These are phyloP conservation scores for Mytilinidion resinicola DNA, from an alignment of 495 filamentous ascomycete genomes.

Conservation along the genomic window DNA sequence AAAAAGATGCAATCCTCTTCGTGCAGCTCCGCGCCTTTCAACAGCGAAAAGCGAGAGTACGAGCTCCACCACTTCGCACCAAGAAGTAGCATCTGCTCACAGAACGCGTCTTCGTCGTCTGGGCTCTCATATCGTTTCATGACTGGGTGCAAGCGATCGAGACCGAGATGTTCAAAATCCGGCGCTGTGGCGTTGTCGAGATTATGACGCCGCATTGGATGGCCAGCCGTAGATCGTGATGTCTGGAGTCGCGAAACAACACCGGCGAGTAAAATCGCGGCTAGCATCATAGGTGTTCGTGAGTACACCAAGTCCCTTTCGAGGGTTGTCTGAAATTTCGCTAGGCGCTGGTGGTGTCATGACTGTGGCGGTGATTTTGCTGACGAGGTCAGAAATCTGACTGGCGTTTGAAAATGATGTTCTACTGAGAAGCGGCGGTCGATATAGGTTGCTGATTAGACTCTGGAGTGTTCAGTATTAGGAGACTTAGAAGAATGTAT, in stretches of 20 bases:
- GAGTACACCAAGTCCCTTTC: too few relatives aligned
- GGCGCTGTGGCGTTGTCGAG: constrained; percentile 10
- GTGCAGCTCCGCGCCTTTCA: constrained; percentile 6
- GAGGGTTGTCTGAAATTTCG: too few relatives aligned
- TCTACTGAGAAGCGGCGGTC: too few relatives aligned
- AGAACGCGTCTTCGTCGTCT: constrained; percentile 23
- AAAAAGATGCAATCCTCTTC: background rate
- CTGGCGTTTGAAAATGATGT: too few relatives aligned
- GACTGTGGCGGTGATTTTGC: too few relatives aligned
- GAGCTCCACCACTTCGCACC: constrained; percentile 29
- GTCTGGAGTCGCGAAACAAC: background rate
- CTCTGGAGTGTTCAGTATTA: too few relatives aligned
- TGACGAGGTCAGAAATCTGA: too few relatives aligned
- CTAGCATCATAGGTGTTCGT: too few relatives aligned
- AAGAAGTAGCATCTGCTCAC: constrained; percentile 20
- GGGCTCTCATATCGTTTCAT: background rate
- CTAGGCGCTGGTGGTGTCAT: too few relatives aligned
- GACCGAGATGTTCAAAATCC: constrained; percentile 19
- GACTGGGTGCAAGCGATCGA: constrained; percentile 9
- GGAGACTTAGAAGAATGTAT: too few relatives aligned
- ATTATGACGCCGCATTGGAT: constrained; percentile 22
- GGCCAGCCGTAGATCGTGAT: constrained; percentile 15
- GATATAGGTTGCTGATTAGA: too few relatives aligned
- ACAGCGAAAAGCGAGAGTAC: constrained; percentile 2
- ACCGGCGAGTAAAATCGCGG: too few relatives aligned